A percentile compares a stretch with the other conserved stretches of the same genome.
These are phyloP conservation scores for Isatis lusitanica DNA, from an alignment of 441 rosid species.

Conservation along the genomic window DNA sequence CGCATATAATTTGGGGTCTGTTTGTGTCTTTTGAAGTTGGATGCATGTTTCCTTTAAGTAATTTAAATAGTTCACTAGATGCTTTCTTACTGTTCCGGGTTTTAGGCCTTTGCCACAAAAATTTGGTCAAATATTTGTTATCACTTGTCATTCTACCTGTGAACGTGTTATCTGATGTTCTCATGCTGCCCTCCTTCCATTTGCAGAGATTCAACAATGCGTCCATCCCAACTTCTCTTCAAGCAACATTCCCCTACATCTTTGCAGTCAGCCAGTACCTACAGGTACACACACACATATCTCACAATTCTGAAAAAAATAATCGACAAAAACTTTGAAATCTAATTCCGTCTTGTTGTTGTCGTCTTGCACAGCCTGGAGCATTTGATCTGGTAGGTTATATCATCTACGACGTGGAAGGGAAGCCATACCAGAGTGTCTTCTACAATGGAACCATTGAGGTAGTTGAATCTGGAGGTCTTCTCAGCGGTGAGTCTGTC, in stretches of 20 bases:
- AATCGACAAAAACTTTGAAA: neutral
- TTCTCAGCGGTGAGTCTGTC: slow-evolving; percentile 85
- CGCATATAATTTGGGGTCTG: neutral
- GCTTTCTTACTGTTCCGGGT: neutral
- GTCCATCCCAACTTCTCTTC: slow-evolving; percentile 74
- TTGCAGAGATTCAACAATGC: slow-evolving; percentile 89
- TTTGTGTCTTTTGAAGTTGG: neutral
- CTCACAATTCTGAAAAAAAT: neutral
- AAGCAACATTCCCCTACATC: slow-evolving; percentile 84
- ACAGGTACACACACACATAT: slow-evolving; percentile 56
- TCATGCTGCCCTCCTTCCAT: neutral
- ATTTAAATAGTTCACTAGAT: neutral
- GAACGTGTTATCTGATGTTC: neutral
- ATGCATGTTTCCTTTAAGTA: neutral
- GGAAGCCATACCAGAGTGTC: slow-evolving; percentile 72
- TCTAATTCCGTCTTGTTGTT: neutral
- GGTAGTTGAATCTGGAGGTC: slow-evolving; percentile 84
- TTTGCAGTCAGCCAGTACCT: slow-evolving; percentile 91
- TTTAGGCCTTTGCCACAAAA: neutral
- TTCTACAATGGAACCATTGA: slow-evolving; percentile 94
- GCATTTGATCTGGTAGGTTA: slow-evolving; percentile 95
- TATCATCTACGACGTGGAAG: slow-evolving; percentile 74
- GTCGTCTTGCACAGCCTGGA: slow-evolving; percentile 66
- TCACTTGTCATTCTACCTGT: neutral
- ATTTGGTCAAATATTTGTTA: neutral